Percentiles rank a stretch among this genome's conserved stretches.
phyloP scores from a whole-genome alignment of 78 protist species.

The Bodo saltans region DNA sequence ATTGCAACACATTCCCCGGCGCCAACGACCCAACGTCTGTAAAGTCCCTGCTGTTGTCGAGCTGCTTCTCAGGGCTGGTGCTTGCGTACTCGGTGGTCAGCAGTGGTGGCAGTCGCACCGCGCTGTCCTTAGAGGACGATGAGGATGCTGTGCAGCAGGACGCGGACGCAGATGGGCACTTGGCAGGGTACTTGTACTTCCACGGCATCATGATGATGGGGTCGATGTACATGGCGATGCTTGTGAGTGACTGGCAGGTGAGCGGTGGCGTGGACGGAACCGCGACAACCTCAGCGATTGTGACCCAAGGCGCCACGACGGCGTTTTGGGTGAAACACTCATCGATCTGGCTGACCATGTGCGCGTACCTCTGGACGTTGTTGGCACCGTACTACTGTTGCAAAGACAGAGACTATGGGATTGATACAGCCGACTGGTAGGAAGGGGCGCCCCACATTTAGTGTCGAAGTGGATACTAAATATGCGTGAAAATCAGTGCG shows the following conservation, averaged over 20 bases:
- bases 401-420: constrained; percentile 10
- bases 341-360: constrained; percentile 1
- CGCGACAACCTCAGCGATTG: not conserved
- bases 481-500: too few relatives aligned
- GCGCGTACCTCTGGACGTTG: constrained; percentile 2
- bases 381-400: constrained; percentile 13
- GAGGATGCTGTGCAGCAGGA: too few relatives aligned
- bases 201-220: constrained; percentile 17
- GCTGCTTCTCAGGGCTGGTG: not conserved
- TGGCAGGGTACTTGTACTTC: not conserved
- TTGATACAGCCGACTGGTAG: not conserved
- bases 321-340: constrained; percentile 7
- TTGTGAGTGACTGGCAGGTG: constrained; percentile 1
- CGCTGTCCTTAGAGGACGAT: not conserved
- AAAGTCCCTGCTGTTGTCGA: not conserved
- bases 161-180: not conserved
- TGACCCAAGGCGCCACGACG: not conserved
- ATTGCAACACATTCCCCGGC: constrained; percentile 1
- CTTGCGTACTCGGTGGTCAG: constrained; percentile 2
- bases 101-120: not conserved
- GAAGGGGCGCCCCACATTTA: too few relatives aligned
- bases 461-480: too few relatives aligned
- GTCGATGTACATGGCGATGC: constrained; percentile 26
- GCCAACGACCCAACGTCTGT: not conserved
- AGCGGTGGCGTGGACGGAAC: not conserved